Evolutionary conservation across 2,329 filamentous ascomycete genomes (phyloP), one percentile per base, ranked within the genome.

Genomic region (Drechslerella dactyloides): DNA sequence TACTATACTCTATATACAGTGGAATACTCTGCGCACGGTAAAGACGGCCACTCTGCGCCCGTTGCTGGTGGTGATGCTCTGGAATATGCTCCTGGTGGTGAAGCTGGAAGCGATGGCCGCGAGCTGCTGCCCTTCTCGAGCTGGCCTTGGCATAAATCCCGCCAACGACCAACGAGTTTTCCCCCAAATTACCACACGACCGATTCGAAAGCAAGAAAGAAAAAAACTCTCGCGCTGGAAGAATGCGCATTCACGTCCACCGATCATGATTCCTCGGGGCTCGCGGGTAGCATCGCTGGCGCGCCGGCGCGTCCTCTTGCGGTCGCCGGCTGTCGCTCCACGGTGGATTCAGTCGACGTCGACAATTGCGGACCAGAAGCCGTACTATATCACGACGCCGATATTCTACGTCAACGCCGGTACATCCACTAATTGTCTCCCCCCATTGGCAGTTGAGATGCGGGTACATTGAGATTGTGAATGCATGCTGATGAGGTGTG

Each of bases 321-420:
- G 6, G 24, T 35, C 30, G 4, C n/a, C 37, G n/a, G 37, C 13
- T 15, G 11, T 13, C 13, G 13, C 33, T 44, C 17, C 53, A 23
- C 52, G 30, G 40, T 24, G 65, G 15, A 60, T 58, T 33, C 65
- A 69, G 42, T 64, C 64, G 13, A 59, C 55, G 4, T 30, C 50
- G 21, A 23, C 51, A 42, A 13, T 40, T 6, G 46, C 35, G 24
- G 42, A 57, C 52, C 79, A 81, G 72, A 97, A 97, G 82, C 92
- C 93, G 7, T 97, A 89, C 82, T 99, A 97, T 83, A 84, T 96
- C 77, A 97, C 94, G 3, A 96, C 92, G 7, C 94, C 94, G 1
- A 99, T 99, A 68, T 99, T 97, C 83, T 99, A 99, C 80, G 94
- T 99, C 82, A 99, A 99, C 85, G 91, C 93, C 62, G 87, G 91